A percentile compares a stretch with the other conserved stretches of the same genome.
These are phyloP conservation scores for Beauveria varroae DNA, from an alignment of 2,329 filamentous ascomycete genomes.

Conservation along the genomic window DNA sequence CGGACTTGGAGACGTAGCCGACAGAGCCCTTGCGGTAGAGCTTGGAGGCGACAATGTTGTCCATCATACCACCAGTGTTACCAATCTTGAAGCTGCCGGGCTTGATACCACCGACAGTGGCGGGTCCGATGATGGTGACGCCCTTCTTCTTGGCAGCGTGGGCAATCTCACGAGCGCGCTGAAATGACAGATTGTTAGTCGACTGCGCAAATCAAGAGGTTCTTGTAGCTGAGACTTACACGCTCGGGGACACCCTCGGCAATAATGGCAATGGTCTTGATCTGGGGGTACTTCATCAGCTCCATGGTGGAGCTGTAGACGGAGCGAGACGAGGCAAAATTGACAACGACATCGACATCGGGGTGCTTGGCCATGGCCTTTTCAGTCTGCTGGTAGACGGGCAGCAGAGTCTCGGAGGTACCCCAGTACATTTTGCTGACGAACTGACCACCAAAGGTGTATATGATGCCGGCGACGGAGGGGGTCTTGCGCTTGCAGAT, in stretches of 20 bases:
- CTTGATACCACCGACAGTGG: constrained; percentile 98
- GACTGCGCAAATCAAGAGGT: background rate
- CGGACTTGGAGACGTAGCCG: constrained; percentile 98
- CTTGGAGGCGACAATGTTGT: constrained; percentile 99
- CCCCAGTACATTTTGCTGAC: constrained; percentile 99
- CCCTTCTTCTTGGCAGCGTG: constrained; percentile 97
- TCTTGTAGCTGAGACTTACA: constrained; percentile 43
- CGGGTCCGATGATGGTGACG: constrained; percentile 96
- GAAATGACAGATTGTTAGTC: constrained; percentile 16
- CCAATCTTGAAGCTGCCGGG: constrained; percentile 99
- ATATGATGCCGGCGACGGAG: constrained; percentile 98
- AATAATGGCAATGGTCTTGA: constrained; percentile 98
- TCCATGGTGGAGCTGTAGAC: constrained; percentile 99
- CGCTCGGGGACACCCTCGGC: constrained; percentile 98
- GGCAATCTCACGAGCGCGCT: constrained; percentile 96
- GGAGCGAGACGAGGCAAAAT: constrained; percentile 98
- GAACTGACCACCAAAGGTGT: constrained; percentile 99
- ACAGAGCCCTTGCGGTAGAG: constrained; percentile 99
- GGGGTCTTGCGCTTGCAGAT: constrained; percentile 98
- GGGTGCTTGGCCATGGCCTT: constrained; percentile 96
- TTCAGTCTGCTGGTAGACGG: constrained; percentile 89
- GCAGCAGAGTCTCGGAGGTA: constrained; percentile 96
- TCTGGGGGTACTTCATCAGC: constrained; percentile 92
- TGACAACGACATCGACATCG: constrained; percentile 96
- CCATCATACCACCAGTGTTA: constrained; percentile 99